Base-by-base conservation (phyloP, 495 filamentous ascomycete genomes). In the Talaromyces ruber region DNA sequence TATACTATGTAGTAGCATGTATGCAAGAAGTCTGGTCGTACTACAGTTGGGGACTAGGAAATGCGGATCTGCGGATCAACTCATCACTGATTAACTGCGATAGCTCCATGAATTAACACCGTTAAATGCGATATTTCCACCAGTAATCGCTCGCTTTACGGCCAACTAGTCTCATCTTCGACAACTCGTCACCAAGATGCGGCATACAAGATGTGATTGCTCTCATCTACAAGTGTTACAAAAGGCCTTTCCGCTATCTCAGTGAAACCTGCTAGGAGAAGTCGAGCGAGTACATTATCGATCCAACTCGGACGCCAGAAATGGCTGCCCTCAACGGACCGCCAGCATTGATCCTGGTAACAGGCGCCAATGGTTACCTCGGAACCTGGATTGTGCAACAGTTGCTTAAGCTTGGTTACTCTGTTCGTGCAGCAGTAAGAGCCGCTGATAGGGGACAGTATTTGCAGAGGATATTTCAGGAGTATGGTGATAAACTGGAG, bases 361-460 rank as follows among this genome's bases (percentile, higher is more conserved):
- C 51, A 54, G 51, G 51, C 18, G 51, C 51, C 51, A 54, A 54
- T 28, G 51, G 51, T 21, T 54, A 24, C 25, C 21, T 54, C 25
- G 51, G 51, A 28, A 54, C 51, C 21, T 54, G 51, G 51, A 54
- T 54, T 54, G 51, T 54, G 18, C 51, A 54, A 24, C 51, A 54
- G 21, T 28, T 54, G 51, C 51, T 54, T 25, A 29, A 54, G 26
- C 22, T 26, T 54, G 21, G 52, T 54, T 54, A 54, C 16, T 54
- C 52, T 24, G 52, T 54, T 54, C 52, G 52, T 26, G 52, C 52
- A 54, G 52, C 52, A 26, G 52, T 54, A 26, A 24, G 52, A 54
- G 26, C 52, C 2, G 26, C 22, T 24, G 52, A 54, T 24, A 54
- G 22, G 26, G 52, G 52, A 24, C 52, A 54, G 52, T 54, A 54